Base-by-base conservation (phyloP, 2,329 filamentous ascomycete genomes). In the Metarhizium guizhouense region DNA sequence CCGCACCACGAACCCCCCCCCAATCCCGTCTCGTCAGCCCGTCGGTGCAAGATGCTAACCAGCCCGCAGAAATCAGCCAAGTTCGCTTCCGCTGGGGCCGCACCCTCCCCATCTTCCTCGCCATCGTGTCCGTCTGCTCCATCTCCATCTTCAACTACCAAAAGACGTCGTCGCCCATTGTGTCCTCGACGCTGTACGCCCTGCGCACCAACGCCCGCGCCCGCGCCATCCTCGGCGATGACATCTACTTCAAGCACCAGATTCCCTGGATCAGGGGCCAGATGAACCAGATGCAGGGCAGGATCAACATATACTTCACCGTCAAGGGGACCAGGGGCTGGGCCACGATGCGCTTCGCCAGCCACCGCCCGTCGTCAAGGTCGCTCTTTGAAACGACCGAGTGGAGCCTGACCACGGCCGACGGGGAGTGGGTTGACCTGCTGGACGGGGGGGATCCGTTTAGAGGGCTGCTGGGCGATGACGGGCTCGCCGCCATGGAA, bases 101-200 rank as follows among this genome's bases (percentile, higher is more conserved):
- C 63, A 90, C 90, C 1, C 72, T 96, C 38, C 93, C 93, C 54
- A 75, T 95, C 68, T 97, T 97, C 79, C 69, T 87, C 54, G 72
- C 81, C 60, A 76, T 90, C 60, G 83, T 96, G 63, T 81, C 82
- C 51, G 77, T 80, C 55, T 87, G 86, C 62, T 85, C 86, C 61
- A 75, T 95, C 58, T 90, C 87, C 63, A 96, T 99, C 72, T 97
- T 99, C 87, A 99, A 99, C 81, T 97, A 99, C 82, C 93, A 99
- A 72, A 96, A 96, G 72, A 84, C 86, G 56, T 90, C 88, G n/a
- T 90, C 85, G 30, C 88, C 88, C 54, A 82, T 93, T 34, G 88
- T 96, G n/a, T 84, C 84, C 55, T 90, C 88, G 55, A 94, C 91
- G 4, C 82, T 99, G 32, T 99, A 97, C 77, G 88, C 93, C 1